These are phyloP conservation scores for Lachancea cidri DNA, from an alignment of 805 yeast genomes.

Conservation along the genomic window DNA sequence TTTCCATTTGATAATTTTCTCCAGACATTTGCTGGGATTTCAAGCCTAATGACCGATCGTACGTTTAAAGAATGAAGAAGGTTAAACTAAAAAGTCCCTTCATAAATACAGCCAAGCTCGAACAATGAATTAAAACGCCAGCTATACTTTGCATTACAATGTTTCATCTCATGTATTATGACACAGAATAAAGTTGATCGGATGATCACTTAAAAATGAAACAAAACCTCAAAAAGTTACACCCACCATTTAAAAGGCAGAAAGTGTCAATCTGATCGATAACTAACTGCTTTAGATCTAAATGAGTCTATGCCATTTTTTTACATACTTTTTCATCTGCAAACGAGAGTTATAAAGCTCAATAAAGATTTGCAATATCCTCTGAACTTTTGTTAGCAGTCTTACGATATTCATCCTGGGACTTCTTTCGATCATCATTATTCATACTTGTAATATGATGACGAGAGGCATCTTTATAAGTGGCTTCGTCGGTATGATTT, in stretches of 20 bases:
- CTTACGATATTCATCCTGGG: background rate
- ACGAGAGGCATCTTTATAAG: background rate
- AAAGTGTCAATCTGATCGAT: no score
- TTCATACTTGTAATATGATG: background rate
- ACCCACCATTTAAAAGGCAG: background rate
- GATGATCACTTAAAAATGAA: background rate
- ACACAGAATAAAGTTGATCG: background rate
- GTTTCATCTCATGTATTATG: conserved; percentile 1
- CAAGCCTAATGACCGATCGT: background rate
- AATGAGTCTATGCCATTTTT: background rate
- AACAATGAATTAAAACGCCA: background rate
- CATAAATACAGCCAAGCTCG: background rate
- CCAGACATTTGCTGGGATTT: no score
- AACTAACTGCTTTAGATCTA: no score
- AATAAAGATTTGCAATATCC: conserved; percentile 13
- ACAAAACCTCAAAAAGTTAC: conserved; percentile 1
- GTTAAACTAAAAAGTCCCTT: background rate
- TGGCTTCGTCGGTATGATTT: background rate
- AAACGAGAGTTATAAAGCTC: background rate
- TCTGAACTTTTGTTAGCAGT: conserved; percentile 5
- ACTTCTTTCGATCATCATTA: background rate
- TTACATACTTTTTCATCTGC: background rate
- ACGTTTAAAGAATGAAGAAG: no score
- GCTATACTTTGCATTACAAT: background rate
- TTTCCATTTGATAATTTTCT: background rate